Evolutionary conservation across 148 eudicot species (phyloP), one percentile per base, ranked within the genome.

Genomic region (Chenopodium berlandieri): DNA sequence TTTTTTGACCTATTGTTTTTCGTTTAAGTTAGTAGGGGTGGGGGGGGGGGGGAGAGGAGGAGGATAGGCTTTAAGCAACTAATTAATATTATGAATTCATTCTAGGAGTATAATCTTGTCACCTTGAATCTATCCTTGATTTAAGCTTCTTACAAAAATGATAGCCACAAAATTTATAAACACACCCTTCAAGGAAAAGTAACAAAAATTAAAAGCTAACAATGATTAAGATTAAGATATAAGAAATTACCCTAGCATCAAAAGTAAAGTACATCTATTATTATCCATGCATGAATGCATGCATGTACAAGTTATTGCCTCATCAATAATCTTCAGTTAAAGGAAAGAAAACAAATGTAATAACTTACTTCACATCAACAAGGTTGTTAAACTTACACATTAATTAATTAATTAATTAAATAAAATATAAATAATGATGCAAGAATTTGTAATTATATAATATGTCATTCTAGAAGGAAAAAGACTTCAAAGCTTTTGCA

Each of bases 401-500:
- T 68, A 30, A 37, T 37, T 37, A 31, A 31, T 37, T 37, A 31
- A 31, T 31, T 31, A 37, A 37, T 0, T 37, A 37, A 37, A 37
- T 5, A 5, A 37, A 37, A 37, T 37, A 37, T 0, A 37, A 56
- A 10, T 0, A 68, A 13, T 31, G 40, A 32, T 68, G 40, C 32
- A 31, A 68, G 10, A 71, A 71, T 4, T 50, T 50, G 14, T 50
- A 50, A 50, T 50, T 48, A 48, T 48, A 1, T 20, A 34, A 17
- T 1, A 12, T 1, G 19, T 34, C 23, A 19, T 71, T 71, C 74
- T 71, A 71, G 74, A 71, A 40, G 74, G 74, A 71, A 71, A 71
- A 13, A 40, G 74, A 71, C 74, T 71, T 71, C 50, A 37, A 71
- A 71, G 52, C 50, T 71, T 37, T 40, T 37, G 50, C 74, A 71